A percentile compares a stretch with the other conserved stretches of the same genome.
Evolutionary conservation across 371 early-diverging fungal genomes (phyloP).

Genomic region (Haplosporangium sp.): DNA sequence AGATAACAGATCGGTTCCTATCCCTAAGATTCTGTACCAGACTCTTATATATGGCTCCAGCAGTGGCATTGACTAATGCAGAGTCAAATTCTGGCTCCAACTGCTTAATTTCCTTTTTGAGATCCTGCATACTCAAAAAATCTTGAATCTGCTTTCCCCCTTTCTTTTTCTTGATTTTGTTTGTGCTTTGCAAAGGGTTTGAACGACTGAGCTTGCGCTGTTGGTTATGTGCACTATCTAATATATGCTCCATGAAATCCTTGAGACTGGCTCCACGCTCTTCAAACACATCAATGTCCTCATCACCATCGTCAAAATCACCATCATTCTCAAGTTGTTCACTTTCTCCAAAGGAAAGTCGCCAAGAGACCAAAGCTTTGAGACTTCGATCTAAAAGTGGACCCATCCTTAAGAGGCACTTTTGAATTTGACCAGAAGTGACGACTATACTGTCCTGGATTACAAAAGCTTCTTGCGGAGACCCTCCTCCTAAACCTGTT

Average conservation of each 20-base stretch:
- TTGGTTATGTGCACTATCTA: background rate
- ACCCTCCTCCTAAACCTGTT: conserved; percentile 40
- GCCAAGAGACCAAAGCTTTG: conserved; percentile 41
- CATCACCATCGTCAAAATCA: conserved; percentile 3
- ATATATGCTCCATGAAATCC: conserved; percentile 8
- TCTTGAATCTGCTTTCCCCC: conserved; percentile 40
- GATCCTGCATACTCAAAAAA: conserved; percentile 41
- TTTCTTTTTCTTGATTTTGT: conserved; percentile 1
- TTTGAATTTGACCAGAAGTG: conserved; percentile 50
- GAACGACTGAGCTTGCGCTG: conserved; percentile 6
- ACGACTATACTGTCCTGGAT: conserved; percentile 44
- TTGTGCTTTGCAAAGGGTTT: background rate
- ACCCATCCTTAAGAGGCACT: conserved; percentile 44
- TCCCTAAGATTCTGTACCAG: conserved; percentile 39
- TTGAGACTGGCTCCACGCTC: conserved; percentile 8
- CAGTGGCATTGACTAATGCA: conserved; percentile 29
- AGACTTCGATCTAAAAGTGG: conserved; percentile 35
- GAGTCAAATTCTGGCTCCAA: conserved; percentile 53
- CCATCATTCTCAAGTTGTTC: conserved; percentile 11
- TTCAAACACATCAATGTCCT: background rate
- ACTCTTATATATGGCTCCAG: conserved; percentile 29
- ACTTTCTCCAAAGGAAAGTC: conserved; percentile 33
- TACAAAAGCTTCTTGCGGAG: conserved; percentile 30
- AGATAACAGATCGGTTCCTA: conserved; percentile 35
- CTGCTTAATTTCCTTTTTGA: conserved; percentile 31